These are phyloP conservation scores for Glutinoglossum americanum DNA, from an alignment of 495 filamentous ascomycete genomes.

Conservation along the genomic window DNA sequence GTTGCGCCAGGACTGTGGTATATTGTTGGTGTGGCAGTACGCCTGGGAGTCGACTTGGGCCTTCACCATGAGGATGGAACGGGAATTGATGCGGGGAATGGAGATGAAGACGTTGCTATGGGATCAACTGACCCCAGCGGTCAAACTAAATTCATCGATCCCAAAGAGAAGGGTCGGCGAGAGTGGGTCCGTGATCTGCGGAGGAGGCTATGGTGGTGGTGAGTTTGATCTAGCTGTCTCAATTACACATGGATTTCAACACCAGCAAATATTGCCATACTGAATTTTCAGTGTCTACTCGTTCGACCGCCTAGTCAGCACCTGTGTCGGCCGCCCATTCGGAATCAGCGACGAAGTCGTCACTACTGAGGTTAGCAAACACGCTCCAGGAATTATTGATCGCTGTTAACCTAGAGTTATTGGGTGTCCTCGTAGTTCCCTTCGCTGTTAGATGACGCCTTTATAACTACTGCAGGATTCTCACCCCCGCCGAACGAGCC, in stretches of 20 bases:
- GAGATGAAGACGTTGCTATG: slow-evolving; percentile 2
- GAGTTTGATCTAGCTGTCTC: not conserved
- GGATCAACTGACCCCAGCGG: not conserved
- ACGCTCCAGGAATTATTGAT: not conserved
- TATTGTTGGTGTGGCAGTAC: slow-evolving; percentile 80
- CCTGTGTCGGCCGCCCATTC: slow-evolving; percentile 82
- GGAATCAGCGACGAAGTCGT: slow-evolving; percentile 86
- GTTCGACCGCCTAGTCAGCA: slow-evolving; percentile 75
- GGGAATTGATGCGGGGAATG: slow-evolving; percentile 29
- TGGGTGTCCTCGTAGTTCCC: slow-evolving; percentile 48
- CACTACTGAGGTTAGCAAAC: slow-evolving; percentile 28
- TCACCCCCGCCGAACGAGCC: slow-evolving; percentile 21
- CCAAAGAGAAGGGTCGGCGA: slow-evolving; percentile 46
- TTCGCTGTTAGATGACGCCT: slow-evolving; percentile 64
- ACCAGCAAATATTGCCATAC: not conserved
- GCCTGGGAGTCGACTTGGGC: slow-evolving; percentile 76
- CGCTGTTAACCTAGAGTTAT: slow-evolving; percentile 10
- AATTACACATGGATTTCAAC: not conserved
- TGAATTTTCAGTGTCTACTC: slow-evolving; percentile 39
- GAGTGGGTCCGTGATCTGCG: slow-evolving; percentile 78
- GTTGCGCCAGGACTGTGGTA: slow-evolving; percentile 93
- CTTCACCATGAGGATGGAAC: slow-evolving; percentile 82
- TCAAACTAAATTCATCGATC: slow-evolving; percentile 16
- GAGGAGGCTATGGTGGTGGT: slow-evolving; percentile 81
- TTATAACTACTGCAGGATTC: slow-evolving; percentile 73